Evolutionary conservation across 2,329 filamentous ascomycete genomes (phyloP).

Genomic region (Thermothelomyces thermophilus): DNA sequence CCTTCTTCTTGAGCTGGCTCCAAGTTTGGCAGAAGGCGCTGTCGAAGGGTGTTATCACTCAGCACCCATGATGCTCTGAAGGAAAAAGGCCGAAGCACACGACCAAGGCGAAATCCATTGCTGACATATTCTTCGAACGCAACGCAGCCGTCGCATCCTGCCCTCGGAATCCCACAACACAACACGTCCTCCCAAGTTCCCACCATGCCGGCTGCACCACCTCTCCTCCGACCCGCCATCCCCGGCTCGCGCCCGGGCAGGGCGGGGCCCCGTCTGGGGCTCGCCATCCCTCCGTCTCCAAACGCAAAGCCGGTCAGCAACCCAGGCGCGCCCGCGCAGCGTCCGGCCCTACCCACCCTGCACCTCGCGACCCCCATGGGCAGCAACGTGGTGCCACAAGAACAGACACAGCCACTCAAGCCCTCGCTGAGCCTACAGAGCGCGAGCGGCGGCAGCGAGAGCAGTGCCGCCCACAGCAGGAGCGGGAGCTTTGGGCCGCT

Average conservation of each 20-base stretch:
- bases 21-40: neutral
- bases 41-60: neutral
- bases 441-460: constrained; percentile 71
- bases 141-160: constrained; percentile 16
- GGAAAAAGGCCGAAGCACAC: too few relatives aligned
- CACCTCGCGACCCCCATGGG: constrained; percentile 83
- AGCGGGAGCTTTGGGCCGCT: constrained; percentile 76
- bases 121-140: constrained; percentile 1
- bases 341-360: constrained; percentile 68
- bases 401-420: constrained; percentile 50
- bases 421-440: constrained; percentile 48
- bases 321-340: constrained; percentile 38
- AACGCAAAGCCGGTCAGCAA: constrained; percentile 69
- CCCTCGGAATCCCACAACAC: constrained; percentile 21
- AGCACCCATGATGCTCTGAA: neutral
- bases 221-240: constrained; percentile 76
- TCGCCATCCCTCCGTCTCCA: constrained; percentile 84
- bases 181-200: constrained; percentile 36
- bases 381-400: constrained; percentile 65
- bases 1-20: neutral
- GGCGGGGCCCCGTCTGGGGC: constrained; percentile 69
- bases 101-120: neutral
- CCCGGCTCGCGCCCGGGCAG: constrained; percentile 60
- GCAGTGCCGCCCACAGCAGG: constrained; percentile 70
- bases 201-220: constrained; percentile 69